Percentiles rank a stretch among this genome's conserved stretches.
These are phyloP conservation scores for Xerocomus spinulosus DNA, from an alignment of 768 basidiomycete species.

Conservation along the genomic window DNA sequence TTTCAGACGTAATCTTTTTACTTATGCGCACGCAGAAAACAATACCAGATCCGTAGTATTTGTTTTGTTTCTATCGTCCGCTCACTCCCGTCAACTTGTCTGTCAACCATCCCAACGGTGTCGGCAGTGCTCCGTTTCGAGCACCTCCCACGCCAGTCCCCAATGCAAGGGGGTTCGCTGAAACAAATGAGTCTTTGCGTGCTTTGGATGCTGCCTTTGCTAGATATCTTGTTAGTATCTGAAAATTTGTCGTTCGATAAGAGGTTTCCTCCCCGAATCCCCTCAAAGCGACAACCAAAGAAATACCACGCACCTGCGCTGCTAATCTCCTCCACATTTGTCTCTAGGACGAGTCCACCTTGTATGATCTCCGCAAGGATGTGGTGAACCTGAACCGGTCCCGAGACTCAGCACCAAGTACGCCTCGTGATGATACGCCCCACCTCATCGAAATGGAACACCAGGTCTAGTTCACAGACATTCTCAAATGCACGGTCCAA, in stretches of 20 bases:
- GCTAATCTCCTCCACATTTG: conserved; percentile 84
- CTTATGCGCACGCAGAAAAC: background rate
- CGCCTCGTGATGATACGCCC: conserved; percentile 14
- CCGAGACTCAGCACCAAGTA: conserved; percentile 1
- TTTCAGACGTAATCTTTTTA: background rate
- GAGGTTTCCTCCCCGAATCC: background rate
- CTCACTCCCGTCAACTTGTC: conserved; percentile 66
- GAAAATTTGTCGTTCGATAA: conserved; percentile 3
- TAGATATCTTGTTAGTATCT: conserved; percentile 29
- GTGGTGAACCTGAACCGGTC: conserved; percentile 64
- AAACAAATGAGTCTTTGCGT: conserved; percentile 71
- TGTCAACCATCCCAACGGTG: conserved; percentile 77
- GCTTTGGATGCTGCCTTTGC: conserved; percentile 67
- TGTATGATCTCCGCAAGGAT: conserved; percentile 96
- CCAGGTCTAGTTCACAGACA: conserved; percentile 95
- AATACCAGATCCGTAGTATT: conserved; percentile 1
- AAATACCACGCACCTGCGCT: conserved; percentile 48
- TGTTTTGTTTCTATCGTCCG: conserved; percentile 28
- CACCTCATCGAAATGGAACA: conserved; percentile 98
- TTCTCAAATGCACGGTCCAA: conserved; percentile 96
- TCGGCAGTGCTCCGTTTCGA: conserved; percentile 57
- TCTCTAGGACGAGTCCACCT: conserved; percentile 94
- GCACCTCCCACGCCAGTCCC: conserved; percentile 59
- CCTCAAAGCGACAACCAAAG: background rate
- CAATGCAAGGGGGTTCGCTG: conserved; percentile 79